Percentiles rank a stretch among this genome's conserved stretches.
Conservation (phyloP, 345 rosid species). For the Noccaea bulbosa region DNA sequence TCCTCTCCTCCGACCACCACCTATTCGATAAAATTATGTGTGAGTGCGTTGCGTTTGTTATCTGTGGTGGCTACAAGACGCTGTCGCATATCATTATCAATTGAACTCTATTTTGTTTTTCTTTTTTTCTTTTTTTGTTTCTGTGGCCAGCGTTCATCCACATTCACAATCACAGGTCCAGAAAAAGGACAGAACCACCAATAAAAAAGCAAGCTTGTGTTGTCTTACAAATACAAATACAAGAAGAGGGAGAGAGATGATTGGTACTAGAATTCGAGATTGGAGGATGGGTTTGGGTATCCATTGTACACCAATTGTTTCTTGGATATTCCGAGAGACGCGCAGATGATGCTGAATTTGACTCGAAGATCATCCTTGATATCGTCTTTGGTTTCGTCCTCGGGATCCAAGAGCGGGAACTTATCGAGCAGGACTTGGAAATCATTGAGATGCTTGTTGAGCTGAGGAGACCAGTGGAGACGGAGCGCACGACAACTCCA, state of each 20-base stretch:
- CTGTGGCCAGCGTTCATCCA: slow-evolving; percentile 35
- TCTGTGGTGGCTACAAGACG: slow-evolving; percentile 17
- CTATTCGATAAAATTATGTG: neutral
- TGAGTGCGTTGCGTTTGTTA: slow-evolving; percentile 1
- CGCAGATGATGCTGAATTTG: slow-evolving; percentile 69
- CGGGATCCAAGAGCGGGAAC: slow-evolving; percentile 66
- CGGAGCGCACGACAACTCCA: slow-evolving; percentile 68
- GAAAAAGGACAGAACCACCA: slow-evolving; percentile 29
- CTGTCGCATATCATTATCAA: slow-evolving; percentile 40
- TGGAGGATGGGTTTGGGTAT: slow-evolving; percentile 56
- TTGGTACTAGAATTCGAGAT: slow-evolving; percentile 57
- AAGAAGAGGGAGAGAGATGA: neutral
- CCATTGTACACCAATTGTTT: slow-evolving; percentile 67
- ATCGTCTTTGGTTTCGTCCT: slow-evolving; percentile 64
- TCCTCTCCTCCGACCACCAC: slow-evolving; percentile 51
- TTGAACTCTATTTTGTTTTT: neutral
- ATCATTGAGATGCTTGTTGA: slow-evolving; percentile 59
- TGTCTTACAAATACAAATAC: slow-evolving; percentile 6
- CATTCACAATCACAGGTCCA: slow-evolving; percentile 24
- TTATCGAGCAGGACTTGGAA: slow-evolving; percentile 61
- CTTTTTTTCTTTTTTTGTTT: too few relatives aligned
- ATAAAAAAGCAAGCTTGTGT: neutral
- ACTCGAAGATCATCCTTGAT: slow-evolving; percentile 62
- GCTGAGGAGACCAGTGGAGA: slow-evolving; percentile 56
- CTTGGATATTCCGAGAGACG: slow-evolving; percentile 57